Percentiles rank a stretch among this genome's conserved stretches.
phyloP scores from a whole-genome alignment of 2,329 filamentous ascomycete species.

The Colletotrichum euphorbiae region DNA sequence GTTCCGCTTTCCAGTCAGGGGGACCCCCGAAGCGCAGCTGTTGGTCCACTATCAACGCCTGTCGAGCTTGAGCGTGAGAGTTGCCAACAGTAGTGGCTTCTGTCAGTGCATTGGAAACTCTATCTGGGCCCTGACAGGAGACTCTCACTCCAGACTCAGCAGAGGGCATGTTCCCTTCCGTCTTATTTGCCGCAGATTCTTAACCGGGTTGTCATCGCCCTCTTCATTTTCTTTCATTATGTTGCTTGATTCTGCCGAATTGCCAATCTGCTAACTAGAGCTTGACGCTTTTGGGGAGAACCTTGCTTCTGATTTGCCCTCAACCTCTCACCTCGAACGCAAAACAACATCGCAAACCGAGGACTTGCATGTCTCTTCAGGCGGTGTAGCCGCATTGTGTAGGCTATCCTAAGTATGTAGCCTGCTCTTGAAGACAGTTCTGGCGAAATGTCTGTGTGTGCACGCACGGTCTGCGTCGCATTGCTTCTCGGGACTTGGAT shows the following conservation, averaged over 20 bases:
- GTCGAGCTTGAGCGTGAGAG: constrained; percentile 28
- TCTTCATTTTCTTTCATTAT: constrained; percentile 10
- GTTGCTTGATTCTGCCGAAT: constrained; percentile 34
- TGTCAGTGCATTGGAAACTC: constrained; percentile 37
- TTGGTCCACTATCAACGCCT: constrained; percentile 23
- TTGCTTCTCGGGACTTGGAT: constrained; percentile 36
- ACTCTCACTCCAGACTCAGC: background rate
- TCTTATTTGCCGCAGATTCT: background rate
- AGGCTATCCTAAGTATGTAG: constrained; percentile 2
- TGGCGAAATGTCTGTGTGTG: constrained; percentile 28
- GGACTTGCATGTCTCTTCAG: constrained; percentile 33
- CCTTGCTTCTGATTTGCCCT: constrained; percentile 21
- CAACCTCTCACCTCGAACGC: constrained; percentile 1
- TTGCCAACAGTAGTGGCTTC: constrained; percentile 26
- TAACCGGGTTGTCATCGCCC: constrained; percentile 24
- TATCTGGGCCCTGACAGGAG: constrained; percentile 36
- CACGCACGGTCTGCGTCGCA: constrained; percentile 32
- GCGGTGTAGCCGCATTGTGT: constrained; percentile 33
- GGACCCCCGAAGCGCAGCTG: constrained; percentile 4
- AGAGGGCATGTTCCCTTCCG: background rate
- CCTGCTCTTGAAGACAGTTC: constrained; percentile 15
- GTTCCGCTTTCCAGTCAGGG: constrained; percentile 37
- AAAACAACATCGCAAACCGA: constrained; percentile 23
- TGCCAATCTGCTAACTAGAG: constrained; percentile 32
- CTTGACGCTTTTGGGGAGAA: constrained; percentile 17